Percentiles rank a stretch among this genome's conserved stretches.
Evolutionary conservation across 2,329 filamentous ascomycete species (phyloP).

Genomic region (Bipolaris gigantea): DNA sequence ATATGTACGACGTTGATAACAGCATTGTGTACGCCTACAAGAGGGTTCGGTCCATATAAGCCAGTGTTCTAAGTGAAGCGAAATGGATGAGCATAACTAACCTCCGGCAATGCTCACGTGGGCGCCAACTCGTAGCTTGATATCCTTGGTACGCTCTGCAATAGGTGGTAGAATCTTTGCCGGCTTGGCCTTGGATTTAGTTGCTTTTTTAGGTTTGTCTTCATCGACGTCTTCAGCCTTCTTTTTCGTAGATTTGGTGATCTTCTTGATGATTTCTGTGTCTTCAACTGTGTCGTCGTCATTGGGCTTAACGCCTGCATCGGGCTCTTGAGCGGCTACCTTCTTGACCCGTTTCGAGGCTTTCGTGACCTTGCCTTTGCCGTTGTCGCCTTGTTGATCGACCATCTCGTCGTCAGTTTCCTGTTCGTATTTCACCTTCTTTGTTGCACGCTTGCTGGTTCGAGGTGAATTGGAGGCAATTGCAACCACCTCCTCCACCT

Average conservation of each 20-base stretch:
- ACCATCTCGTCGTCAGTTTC: constrained; percentile 15
- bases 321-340: background rate
- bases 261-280: background rate
- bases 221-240: background rate
- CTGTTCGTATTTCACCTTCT: constrained; percentile 26
- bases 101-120: constrained; percentile 91
- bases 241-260: constrained; percentile 1
- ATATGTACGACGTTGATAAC: constrained; percentile 77
- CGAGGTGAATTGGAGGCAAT: constrained; percentile 11
- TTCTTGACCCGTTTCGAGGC: background rate
- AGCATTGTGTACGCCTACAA: constrained; percentile 81
- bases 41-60: constrained; percentile 24
- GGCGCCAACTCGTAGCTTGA: constrained; percentile 86
- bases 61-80: constrained; percentile 3
- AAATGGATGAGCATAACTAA: constrained; percentile 43
- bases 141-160: constrained; percentile 66
- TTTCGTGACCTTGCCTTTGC: background rate
- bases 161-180: constrained; percentile 62
- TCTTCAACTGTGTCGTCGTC: constrained; percentile 11
- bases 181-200: constrained; percentile 51
- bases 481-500: constrained; percentile 5
- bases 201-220: constrained; percentile 17
- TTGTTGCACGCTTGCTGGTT: constrained; percentile 17
- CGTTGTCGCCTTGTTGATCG: background rate
- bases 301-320: background rate